phyloP scores from a whole-genome alignment of 2,329 filamentous ascomycete species.

The Aspergillus costaricaensis region DNA sequence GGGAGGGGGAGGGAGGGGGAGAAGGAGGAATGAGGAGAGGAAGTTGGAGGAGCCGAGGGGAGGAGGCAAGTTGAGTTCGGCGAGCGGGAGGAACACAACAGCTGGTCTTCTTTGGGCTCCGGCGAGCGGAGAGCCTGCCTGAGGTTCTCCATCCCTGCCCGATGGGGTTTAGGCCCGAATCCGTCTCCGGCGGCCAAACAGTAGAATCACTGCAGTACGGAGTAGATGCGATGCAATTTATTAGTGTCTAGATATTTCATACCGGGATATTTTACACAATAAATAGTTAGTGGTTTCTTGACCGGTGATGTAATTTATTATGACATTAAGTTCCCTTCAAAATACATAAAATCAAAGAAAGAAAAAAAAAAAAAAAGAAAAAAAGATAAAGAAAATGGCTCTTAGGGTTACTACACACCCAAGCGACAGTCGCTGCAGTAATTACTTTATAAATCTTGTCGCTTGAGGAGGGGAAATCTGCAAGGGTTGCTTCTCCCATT shows the following conservation, averaged over 20 bases:
- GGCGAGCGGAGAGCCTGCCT: slow-evolving; percentile 16
- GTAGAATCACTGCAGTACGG: too few species aligned
- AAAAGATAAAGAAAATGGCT: too few species aligned
- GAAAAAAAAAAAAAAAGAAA: too few species aligned
- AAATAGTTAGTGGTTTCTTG: too few species aligned
- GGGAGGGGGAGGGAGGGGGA: neutral
- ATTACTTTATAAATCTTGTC: neutral
- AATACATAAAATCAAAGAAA: neutral
- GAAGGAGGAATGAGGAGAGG: neutral
- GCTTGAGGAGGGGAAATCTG: neutral
- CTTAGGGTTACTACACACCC: neutral
- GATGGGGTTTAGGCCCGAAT: slow-evolving; percentile 15
- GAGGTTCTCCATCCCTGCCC: slow-evolving; percentile 5
- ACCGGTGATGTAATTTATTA: too few species aligned
- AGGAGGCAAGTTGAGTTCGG: neutral
- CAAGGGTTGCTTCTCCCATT: neutral
- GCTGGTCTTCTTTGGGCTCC: slow-evolving; percentile 19
- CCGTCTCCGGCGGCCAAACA: neutral
- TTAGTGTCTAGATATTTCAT: too few species aligned
- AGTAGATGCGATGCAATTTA: too few species aligned
- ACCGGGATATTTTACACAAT: too few species aligned
- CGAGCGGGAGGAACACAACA: slow-evolving; percentile 21
- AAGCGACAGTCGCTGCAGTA: neutral
- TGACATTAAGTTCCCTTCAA: too few species aligned
- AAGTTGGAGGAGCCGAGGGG: neutral